phyloP scores from a whole-genome alignment of 352 stramenopile genomes.

The Globisporangium nagaii region DNA sequence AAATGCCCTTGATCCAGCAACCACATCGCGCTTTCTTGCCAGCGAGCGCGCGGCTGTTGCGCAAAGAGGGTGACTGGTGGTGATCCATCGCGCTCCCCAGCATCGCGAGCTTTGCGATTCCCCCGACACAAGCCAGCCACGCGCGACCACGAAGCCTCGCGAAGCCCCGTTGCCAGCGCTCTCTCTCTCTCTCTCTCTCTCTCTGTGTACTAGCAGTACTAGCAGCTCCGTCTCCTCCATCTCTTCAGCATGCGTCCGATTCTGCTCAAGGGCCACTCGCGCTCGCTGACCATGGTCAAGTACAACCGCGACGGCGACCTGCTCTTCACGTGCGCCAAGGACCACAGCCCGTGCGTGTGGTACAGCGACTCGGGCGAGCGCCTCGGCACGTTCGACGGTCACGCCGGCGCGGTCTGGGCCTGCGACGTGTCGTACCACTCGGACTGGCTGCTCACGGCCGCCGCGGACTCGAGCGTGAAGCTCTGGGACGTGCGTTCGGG shows the following conservation, averaged over 20 bases:
- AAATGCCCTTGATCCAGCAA: too few species aligned
- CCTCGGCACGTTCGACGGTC: conserved; percentile 94
- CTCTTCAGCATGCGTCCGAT: conserved; percentile 89
- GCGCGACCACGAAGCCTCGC: conserved; percentile 1
- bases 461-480: conserved; percentile 90
- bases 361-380: conserved; percentile 95
- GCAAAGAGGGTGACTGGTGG: conserved; percentile 11
- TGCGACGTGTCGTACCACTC: conserved; percentile 93
- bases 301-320: conserved; percentile 99
- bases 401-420: conserved; percentile 97
- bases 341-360: conserved; percentile 96
- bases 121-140: neutral
- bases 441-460: conserved; percentile 93
- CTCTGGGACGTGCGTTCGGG: conserved; percentile 91
- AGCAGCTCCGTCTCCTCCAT: too few species aligned
- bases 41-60: too few species aligned
- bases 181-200: neutral
- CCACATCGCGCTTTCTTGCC: too few species aligned
- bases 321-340: conserved; percentile 96
- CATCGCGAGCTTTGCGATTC: neutral
- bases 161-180: neutral
- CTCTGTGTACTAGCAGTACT: too few species aligned
- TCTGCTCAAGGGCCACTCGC: conserved; percentile 98
- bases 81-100: conserved; percentile 7
- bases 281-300: conserved; percentile 98